Evolutionary conservation across 305 asterid genomes (phyloP).

Genomic region (Salvia sclarea): DNA sequence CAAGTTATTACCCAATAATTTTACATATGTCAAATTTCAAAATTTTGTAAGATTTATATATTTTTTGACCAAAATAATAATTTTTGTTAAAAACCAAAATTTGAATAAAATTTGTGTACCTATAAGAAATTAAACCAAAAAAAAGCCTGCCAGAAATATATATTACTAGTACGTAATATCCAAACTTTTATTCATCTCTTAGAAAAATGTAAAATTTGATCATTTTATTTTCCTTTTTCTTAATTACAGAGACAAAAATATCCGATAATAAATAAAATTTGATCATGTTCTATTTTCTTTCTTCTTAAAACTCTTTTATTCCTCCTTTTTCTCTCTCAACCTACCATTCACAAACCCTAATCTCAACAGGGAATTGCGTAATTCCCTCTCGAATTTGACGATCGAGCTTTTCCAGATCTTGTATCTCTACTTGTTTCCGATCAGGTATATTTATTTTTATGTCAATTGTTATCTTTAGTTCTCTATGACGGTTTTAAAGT

Average conservation of each 20-base stretch:
- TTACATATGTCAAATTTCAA: too few relatives aligned
- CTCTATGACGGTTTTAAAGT: background rate
- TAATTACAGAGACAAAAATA: background rate
- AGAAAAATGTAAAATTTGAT: too few relatives aligned
- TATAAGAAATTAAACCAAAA: too few relatives aligned
- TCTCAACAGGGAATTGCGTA: background rate
- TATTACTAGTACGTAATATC: too few relatives aligned
- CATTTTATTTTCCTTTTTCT: background rate
- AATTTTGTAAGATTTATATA: too few relatives aligned
- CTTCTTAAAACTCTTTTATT: background rate
- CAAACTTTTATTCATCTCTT: too few relatives aligned
- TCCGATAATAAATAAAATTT: background rate
- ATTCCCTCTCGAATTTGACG: background rate
- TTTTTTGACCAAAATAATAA: too few relatives aligned
- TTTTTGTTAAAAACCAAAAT: too few relatives aligned
- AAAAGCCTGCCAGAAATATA: too few relatives aligned
- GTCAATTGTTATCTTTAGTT: background rate
- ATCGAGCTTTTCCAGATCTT: slow-evolving; percentile 7
- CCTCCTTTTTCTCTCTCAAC: background rate
- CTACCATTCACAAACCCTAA: slow-evolving; percentile 24
- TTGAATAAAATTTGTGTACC: too few relatives aligned
- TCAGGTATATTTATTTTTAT: slow-evolving; percentile 7
- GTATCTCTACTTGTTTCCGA: background rate
- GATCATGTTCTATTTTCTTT: background rate
- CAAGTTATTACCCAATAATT: too few relatives aligned